Conservation (phyloP, 1,284 basidiomycete genomes). For the Sporisorium scitamineum region DNA sequence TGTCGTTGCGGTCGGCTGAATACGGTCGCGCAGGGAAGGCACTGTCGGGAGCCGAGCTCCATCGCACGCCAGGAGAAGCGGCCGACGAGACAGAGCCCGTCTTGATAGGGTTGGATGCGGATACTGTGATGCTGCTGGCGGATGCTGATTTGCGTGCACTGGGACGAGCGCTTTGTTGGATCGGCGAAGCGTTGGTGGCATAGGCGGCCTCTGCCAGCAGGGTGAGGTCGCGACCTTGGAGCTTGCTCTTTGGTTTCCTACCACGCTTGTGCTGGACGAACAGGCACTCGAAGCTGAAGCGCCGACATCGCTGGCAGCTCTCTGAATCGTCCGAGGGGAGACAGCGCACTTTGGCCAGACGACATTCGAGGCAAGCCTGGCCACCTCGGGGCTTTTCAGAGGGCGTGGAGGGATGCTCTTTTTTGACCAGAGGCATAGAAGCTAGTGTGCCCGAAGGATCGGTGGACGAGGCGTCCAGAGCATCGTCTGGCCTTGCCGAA, state of each 20-base stretch:
- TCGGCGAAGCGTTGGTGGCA: slow-evolving; percentile 33
- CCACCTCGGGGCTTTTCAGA: slow-evolving; percentile 50
- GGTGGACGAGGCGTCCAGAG: slow-evolving; percentile 5
- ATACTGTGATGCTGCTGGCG: slow-evolving; percentile 8
- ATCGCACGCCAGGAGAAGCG: slow-evolving; percentile 43
- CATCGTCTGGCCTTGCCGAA: background rate
- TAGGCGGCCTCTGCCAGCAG: slow-evolving; percentile 48
- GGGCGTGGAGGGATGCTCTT: slow-evolving; percentile 20
- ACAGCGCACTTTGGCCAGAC: slow-evolving; percentile 48
- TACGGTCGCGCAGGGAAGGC: slow-evolving; percentile 22
- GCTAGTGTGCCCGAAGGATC: slow-evolving; percentile 7
- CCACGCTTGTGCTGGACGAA: slow-evolving; percentile 53
- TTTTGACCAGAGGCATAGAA: slow-evolving; percentile 10
- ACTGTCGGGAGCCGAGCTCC: slow-evolving; percentile 42
- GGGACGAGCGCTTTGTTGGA: slow-evolving; percentile 18
- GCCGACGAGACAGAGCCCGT: slow-evolving; percentile 7
- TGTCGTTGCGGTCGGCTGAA: slow-evolving; percentile 1
- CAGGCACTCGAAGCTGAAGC: slow-evolving; percentile 51
- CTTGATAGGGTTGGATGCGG: slow-evolving; percentile 5
- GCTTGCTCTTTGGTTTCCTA: slow-evolving; percentile 51
- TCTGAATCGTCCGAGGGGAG: slow-evolving; percentile 41
- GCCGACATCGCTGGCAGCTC: slow-evolving; percentile 44
- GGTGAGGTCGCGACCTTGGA: slow-evolving; percentile 48
- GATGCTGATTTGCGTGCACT: slow-evolving; percentile 28
- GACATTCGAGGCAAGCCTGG: slow-evolving; percentile 53